phyloP scores from a whole-genome alignment of 2,329 filamentous ascomycete genomes.

The Paecilomyces formosus region DNA sequence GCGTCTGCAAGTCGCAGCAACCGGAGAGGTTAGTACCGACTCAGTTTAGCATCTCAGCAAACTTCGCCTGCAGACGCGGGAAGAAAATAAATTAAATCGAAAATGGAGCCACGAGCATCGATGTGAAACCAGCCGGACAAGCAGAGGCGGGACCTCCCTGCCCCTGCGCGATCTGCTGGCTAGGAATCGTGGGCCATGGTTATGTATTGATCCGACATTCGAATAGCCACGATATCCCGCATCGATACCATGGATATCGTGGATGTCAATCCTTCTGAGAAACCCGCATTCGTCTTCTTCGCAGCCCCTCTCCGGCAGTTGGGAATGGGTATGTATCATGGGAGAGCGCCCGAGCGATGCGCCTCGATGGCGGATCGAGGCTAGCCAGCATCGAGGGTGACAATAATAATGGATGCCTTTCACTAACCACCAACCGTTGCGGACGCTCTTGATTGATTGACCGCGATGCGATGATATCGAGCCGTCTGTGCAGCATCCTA shows the following conservation, averaged over 20 bases:
- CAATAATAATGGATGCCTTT: neutral
- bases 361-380: neutral
- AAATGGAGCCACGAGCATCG: neutral
- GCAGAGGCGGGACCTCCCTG: neutral
- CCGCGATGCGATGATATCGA: neutral
- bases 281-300: neutral
- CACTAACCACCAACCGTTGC: neutral
- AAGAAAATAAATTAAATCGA: neutral
- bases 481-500: neutral
- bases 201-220: neutral
- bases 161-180: neutral
- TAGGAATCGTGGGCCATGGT: neutral
- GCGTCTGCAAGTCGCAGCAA: neutral
- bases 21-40: neutral
- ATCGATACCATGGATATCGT: neutral
- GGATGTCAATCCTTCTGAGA: neutral
- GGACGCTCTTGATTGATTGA: neutral
- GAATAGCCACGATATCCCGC: neutral
- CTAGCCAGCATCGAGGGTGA: neutral
- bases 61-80: neutral
- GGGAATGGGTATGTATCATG: neutral
- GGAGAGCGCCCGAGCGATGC: neutral
- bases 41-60: neutral
- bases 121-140: neutral
- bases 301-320: neutral